Evolutionary conservation across 2,329 filamentous ascomycete species (phyloP).

Genomic region (Coleophoma cylindrospora): DNA sequence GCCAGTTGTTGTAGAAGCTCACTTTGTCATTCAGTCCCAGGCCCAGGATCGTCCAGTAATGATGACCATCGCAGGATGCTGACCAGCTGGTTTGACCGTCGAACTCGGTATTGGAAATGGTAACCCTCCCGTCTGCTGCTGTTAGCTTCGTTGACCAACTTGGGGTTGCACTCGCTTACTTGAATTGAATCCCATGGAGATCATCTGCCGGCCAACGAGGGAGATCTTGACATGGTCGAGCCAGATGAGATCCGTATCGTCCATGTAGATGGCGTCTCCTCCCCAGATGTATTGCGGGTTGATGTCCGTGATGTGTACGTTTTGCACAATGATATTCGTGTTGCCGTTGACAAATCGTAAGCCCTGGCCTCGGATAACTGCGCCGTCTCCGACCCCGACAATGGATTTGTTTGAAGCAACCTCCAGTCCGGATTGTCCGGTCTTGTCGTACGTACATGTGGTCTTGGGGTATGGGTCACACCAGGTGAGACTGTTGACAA

Average conservation of each 20-base stretch:
- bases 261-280: conserved; percentile 26
- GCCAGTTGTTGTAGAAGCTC: conserved; percentile 56
- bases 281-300: conserved; percentile 31
- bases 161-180: too few relatives aligned
- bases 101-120: conserved; percentile 56
- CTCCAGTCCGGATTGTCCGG: not conserved
- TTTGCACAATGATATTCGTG: conserved; percentile 22
- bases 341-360: conserved; percentile 3
- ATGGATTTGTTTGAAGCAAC: not conserved
- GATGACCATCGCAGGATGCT: conserved; percentile 51
- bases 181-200: conserved; percentile 17
- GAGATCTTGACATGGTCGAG: conserved; percentile 39
- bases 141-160: conserved; percentile 38
- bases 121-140: conserved; percentile 48
- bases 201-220: conserved; percentile 54
- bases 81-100: conserved; percentile 49
- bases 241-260: conserved; percentile 25
- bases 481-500: not conserved
- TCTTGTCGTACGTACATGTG: not conserved
- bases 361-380: not conserved
- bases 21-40: conserved; percentile 50
- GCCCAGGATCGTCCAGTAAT: conserved; percentile 57
- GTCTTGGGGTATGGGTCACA: not conserved
- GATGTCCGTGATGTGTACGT: conserved; percentile 34
- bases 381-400: not conserved